Percentiles rank a stretch among this genome's conserved stretches.
These are phyloP conservation scores for Suillus alpinus DNA, from an alignment of 768 basidiomycete genomes.

Conservation along the genomic window DNA sequence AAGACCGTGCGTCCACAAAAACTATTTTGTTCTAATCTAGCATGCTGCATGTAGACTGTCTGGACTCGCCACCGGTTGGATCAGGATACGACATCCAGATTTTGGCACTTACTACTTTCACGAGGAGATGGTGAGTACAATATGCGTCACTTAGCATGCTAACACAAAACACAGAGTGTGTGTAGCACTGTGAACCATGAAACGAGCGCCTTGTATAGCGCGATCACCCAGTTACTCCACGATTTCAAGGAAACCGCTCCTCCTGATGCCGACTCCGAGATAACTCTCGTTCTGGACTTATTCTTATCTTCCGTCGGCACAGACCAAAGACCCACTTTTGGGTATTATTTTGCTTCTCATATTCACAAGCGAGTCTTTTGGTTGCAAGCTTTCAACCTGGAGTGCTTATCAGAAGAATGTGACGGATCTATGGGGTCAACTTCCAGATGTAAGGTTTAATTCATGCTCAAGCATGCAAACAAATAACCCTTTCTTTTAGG, in stretches of 20 bases:
- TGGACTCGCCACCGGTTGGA: slow-evolving; percentile 22
- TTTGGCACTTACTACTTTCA: slow-evolving; percentile 31
- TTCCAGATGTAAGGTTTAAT: slow-evolving; percentile 22
- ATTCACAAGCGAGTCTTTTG: slow-evolving; percentile 27
- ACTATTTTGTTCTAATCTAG: neutral
- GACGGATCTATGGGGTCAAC: slow-evolving; percentile 4
- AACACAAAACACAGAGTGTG: neutral
- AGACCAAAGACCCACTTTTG: neutral
- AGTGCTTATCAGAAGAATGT: slow-evolving; percentile 24
- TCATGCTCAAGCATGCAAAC: neutral
- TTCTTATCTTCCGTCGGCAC: neutral
- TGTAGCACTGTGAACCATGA: slow-evolving; percentile 5
- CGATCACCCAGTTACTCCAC: neutral
- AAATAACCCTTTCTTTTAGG: slow-evolving; percentile 17
- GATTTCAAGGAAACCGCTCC: neutral
- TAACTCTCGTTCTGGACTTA: slow-evolving; percentile 19
- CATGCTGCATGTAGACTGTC: neutral
- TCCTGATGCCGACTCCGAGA: slow-evolving; percentile 9
- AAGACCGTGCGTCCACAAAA: neutral
- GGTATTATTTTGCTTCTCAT: slow-evolving; percentile 29
- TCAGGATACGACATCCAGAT: slow-evolving; percentile 28
- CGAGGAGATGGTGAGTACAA: slow-evolving; percentile 27
- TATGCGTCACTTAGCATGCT: slow-evolving; percentile 11
- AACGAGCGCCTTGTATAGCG: neutral
- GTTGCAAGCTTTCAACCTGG: slow-evolving; percentile 21